Evolutionary conservation across 1,139 yeast species (phyloP), one percentile per base, ranked within the genome.

Genomic region (Scheffersomyces segobiensis): DNA sequence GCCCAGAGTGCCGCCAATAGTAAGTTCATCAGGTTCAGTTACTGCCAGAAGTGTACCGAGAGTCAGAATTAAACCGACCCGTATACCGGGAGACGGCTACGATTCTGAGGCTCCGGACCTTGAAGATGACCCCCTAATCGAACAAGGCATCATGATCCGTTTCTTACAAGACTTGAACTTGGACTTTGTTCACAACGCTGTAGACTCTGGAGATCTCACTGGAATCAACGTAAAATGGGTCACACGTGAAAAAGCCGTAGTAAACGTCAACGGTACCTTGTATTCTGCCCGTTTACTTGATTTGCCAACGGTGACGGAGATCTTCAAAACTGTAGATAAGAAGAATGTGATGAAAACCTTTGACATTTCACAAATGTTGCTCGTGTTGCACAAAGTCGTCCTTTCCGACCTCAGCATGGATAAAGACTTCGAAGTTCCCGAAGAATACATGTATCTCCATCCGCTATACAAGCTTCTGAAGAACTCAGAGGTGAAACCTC

Each of bases 41-140:
- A 14, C 49, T 18, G 22, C 52, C 55, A 8, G 57, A 26, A 7
- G 58, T 54, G 46, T 59, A 1, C 93, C 95, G 0, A 78, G 87
- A 52, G 87, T 92, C 56, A 77, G 96, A 61, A 87, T 93, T 57
- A 92, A 91, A 67, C 96, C 97, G 0, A 88, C 91, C 0, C 77
- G 97, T 63, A 82, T 89, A 10, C 96, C 97, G 0, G 97, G 97
- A 1, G 97, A 93, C 65, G 98, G 98, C 0, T 95, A 95, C 72
- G 99, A 95, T 70, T 90, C 97, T 1, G 99, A 95, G 67, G 98
- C 97, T 12, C 97, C 98, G 1, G 98, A 95, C 66, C 78, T 92
- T 52, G 99, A 95, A 71, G 98, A 93, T 60, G 98, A 95, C 68
- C 99, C 99, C 0, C 77, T 92, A 63, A 78, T 93, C 26, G 98